These are phyloP conservation scores for Nelumbo lutea DNA, from an alignment of 164 flowering plant species.

Conservation along the genomic window DNA sequence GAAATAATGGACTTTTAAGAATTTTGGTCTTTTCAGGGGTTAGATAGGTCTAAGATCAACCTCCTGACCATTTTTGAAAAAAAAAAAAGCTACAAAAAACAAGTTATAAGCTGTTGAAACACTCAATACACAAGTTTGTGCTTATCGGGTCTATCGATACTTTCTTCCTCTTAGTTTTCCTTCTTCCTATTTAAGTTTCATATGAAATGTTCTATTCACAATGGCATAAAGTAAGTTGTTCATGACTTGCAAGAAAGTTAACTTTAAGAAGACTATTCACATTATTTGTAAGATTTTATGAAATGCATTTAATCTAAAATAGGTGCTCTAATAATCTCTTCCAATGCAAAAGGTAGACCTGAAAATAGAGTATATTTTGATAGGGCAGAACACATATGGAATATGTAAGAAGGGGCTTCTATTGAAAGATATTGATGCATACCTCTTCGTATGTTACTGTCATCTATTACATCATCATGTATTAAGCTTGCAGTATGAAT, in stretches of 20 bases:
- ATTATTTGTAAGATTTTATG: not conserved
- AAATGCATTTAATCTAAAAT: not conserved
- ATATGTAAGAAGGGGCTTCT: not conserved
- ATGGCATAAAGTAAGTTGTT: not conserved
- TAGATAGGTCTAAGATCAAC: too few relatives aligned
- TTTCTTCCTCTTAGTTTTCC: too few relatives aligned
- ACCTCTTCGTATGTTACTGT: slow-evolving; percentile 91
- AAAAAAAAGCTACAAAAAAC: too few relatives aligned
- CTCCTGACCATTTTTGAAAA: too few relatives aligned
- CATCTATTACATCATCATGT: slow-evolving; percentile 95
- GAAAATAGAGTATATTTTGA: not conserved
- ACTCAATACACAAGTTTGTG: too few relatives aligned
- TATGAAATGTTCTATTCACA: not conserved
- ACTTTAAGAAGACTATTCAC: not conserved
- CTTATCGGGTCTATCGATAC: too few relatives aligned
- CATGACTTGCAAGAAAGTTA: not conserved
- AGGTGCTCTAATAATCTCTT: not conserved
- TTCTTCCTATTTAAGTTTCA: too few relatives aligned
- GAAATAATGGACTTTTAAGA: too few relatives aligned
- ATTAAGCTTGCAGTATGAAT: slow-evolving; percentile 96
- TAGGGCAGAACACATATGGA: not conserved
- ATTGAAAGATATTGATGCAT: slow-evolving; percentile 1
- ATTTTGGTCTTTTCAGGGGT: too few relatives aligned
- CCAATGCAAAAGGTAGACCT: not conserved
- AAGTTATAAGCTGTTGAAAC: too few relatives aligned